Conservation (phyloP, 2,329 filamentous ascomycete species). For the Pseudophaeomoniella oleicola region DNA sequence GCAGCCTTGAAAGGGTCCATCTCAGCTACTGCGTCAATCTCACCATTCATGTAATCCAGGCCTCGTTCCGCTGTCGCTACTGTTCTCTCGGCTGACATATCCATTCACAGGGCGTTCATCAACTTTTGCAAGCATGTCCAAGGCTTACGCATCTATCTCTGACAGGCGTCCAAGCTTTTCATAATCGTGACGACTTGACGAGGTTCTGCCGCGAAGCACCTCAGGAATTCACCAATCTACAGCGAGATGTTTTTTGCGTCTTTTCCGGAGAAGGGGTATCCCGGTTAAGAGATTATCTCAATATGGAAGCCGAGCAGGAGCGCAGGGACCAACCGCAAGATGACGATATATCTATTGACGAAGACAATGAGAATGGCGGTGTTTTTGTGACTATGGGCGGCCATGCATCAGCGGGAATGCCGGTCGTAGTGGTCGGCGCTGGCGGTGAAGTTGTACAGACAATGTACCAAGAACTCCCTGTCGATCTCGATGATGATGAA, state of each 20-base stretch:
- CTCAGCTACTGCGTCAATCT: slow-evolving; percentile 86
- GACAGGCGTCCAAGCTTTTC: slow-evolving; percentile 81
- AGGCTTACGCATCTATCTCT: slow-evolving; percentile 87
- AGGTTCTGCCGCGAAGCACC: slow-evolving; percentile 78
- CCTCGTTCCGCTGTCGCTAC: background rate
- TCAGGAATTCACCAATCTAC: slow-evolving; percentile 83
- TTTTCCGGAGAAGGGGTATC: slow-evolving; percentile 80
- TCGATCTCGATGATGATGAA: background rate
- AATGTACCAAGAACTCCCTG: background rate
- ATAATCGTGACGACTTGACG: slow-evolving; percentile 64
- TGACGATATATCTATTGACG: slow-evolving; percentile 27
- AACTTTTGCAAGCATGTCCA: slow-evolving; percentile 77
- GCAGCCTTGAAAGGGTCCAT: slow-evolving; percentile 72
- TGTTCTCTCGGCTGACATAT: background rate
- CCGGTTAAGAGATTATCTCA: slow-evolving; percentile 65
- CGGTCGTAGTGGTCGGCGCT: background rate
- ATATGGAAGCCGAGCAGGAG: slow-evolving; percentile 27
- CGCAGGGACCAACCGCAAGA: slow-evolving; percentile 14
- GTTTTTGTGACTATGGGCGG: background rate
- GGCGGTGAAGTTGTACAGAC: background rate
- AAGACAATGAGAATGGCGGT: slow-evolving; percentile 23
- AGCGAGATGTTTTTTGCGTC: slow-evolving; percentile 91
- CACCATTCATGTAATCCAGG: slow-evolving; percentile 55
- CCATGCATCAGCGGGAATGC: background rate
- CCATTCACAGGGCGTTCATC: slow-evolving; percentile 87